Evolutionary conservation across 345 rosid genomes (phyloP).

Genomic region (Salix suchowensis): DNA sequence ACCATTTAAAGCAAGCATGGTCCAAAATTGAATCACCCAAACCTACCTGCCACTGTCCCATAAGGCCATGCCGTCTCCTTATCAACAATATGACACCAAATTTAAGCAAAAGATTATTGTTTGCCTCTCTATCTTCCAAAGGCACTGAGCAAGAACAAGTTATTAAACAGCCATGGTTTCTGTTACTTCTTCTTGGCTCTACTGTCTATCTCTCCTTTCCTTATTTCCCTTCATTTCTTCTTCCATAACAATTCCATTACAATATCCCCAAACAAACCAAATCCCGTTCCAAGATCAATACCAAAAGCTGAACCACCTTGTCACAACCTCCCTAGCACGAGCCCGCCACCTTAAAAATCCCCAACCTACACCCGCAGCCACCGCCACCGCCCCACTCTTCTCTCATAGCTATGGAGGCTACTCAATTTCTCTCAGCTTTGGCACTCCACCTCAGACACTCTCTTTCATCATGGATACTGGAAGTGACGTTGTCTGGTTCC

Average conservation of each 20-base stretch:
- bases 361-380: neutral
- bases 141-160: neutral
- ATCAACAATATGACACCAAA: neutral
- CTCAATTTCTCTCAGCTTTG: conserved; percentile 26
- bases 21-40: neutral
- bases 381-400: conserved; percentile 1
- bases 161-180: conserved; percentile 10
- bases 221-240: neutral
- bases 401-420: conserved; percentile 28
- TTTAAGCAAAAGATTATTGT: neutral
- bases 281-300: conserved; percentile 19
- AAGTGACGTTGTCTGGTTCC: conserved; percentile 38
- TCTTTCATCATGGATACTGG: conserved; percentile 32
- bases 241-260: conserved; percentile 26
- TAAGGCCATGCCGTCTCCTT: neutral
- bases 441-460: conserved; percentile 28
- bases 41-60: neutral
- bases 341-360: conserved; percentile 37
- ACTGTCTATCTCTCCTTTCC: conserved; percentile 8
- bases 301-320: conserved; percentile 23
- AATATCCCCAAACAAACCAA: conserved; percentile 3
- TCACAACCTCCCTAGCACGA: conserved; percentile 30
- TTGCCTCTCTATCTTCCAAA: neutral
- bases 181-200: conserved; percentile 1
- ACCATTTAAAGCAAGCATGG: neutral